These are phyloP conservation scores for Kluyveromyces nonfermentans DNA, from an alignment of 805 yeast species.

Conservation along the genomic window DNA sequence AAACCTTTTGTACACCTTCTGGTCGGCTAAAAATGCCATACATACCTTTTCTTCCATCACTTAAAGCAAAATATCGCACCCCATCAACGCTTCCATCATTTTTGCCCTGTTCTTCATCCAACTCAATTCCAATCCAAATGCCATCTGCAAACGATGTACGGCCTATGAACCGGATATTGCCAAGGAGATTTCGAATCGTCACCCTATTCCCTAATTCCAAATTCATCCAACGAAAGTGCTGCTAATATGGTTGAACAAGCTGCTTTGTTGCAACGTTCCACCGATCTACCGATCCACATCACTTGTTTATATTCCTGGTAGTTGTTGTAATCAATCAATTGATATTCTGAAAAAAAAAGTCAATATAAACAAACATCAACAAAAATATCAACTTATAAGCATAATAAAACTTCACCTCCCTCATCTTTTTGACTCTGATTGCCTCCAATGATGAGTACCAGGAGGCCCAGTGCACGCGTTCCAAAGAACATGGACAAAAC, in stretches of 20 bases:
- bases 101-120: constrained; percentile 69
- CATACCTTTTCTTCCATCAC: constrained; percentile 38
- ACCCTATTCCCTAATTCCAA: constrained; percentile 28
- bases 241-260: neutral
- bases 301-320: too few species aligned
- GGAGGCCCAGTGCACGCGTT: constrained; percentile 6
- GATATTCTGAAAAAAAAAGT: neutral
- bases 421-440: neutral
- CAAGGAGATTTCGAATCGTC: constrained; percentile 32
- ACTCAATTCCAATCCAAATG: constrained; percentile 73
- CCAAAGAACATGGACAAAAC: constrained; percentile 6
- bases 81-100: constrained; percentile 72
- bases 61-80: constrained; percentile 44
- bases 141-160: constrained; percentile 51
- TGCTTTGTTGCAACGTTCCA: neutral
- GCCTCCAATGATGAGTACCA: constrained; percentile 5
- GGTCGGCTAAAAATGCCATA: constrained; percentile 42
- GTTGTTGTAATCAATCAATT: too few species aligned
- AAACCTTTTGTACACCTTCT: constrained; percentile 24
- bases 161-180: constrained; percentile 44
- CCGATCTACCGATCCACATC: neutral
- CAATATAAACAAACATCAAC: neutral
- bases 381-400: neutral
- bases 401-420: neutral
- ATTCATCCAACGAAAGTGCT: neutral